Base-by-base conservation (phyloP, 2,329 filamentous ascomycete species). In the Monilinia fructicola region DNA sequence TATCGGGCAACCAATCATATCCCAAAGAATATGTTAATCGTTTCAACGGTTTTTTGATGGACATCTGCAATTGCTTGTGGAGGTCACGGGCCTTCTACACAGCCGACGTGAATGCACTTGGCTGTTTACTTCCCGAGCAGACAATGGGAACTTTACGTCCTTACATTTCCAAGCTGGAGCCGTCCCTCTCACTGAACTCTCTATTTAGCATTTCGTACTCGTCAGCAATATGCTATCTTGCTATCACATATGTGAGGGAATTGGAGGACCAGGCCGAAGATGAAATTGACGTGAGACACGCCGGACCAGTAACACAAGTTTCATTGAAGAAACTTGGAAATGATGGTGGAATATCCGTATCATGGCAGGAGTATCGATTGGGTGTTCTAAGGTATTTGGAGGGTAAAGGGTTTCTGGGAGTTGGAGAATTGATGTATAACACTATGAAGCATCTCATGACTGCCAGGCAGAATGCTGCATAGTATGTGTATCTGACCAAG, bases 11-110 rank as follows among this genome's bases (percentile, higher is more conserved):
- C 59, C 69, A 70, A 23, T 76, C 79, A 14, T 89, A 88, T 69
- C 81, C 86, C 38, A 81, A 84, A 53, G 78, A 81, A 42, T 85
- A 89, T 66, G 85, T 92, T 52, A 85, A 87, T 70, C 79, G 84
- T 31, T 93, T 95, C 79, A 96, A 96, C 76, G 89, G 89, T 28
- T 93, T 90, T 75, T 83, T 96, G 42, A 93, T 95, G 87, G 92
- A 96, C 75, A 84, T 93, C 42, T 93, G 91, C 80, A 96, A 96
- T 75, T 87, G 90, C 61, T 77, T 95, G 56, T 96, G 92, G 92
- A 85, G 91, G 11, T 85, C 86, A 28, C 85, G 88, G 16, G 92
- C 89, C 0, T 89, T 96, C 67, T 86, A 86, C 67, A 79, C 79
- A 16, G 80, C 81, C 1, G 90, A 94, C 70, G 79, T 83, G n/a